phyloP scores from a whole-genome alignment of 768 basidiomycete species.

The Dacryopinax primogenitus region DNA sequence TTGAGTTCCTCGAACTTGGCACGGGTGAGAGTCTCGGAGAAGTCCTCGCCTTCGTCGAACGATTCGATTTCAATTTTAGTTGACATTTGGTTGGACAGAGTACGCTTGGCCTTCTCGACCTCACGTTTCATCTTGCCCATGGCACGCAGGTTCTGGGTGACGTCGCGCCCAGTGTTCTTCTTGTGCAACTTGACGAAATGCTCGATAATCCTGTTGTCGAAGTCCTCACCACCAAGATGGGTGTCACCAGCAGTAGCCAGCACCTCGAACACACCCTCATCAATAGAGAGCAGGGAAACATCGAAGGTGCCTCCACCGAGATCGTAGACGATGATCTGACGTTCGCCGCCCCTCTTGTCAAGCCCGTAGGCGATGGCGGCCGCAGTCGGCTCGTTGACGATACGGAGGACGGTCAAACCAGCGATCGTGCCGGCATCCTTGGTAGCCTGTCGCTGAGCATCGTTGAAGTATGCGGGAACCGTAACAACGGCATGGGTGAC shows the following conservation, averaged over 20 bases:
- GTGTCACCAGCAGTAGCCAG: constrained; percentile 88
- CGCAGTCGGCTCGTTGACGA: constrained; percentile 96
- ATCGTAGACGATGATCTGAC: constrained; percentile 95
- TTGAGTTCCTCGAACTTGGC: constrained; percentile 99
- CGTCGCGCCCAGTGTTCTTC: constrained; percentile 81
- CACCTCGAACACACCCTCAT: constrained; percentile 85
- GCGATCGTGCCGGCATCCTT: constrained; percentile 95
- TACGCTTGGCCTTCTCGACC: constrained; percentile 92
- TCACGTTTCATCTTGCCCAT: constrained; percentile 87
- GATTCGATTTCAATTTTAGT: constrained; percentile 89
- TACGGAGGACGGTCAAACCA: constrained; percentile 87
- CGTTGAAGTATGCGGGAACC: constrained; percentile 98
- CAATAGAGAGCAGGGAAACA: constrained; percentile 89
- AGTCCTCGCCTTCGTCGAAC: constrained; percentile 93
- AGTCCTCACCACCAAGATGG: constrained; percentile 91
- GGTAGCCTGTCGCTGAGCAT: constrained; percentile 97
- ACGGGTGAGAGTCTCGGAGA: constrained; percentile 90
- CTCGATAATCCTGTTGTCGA: constrained; percentile 86
- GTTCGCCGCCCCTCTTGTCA: constrained; percentile 88
- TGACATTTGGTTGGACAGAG: constrained; percentile 77
- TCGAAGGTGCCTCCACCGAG: constrained; percentile 98
- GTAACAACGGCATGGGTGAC: constrained; percentile 97
- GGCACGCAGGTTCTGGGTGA: constrained; percentile 62
- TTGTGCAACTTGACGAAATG: constrained; percentile 82
- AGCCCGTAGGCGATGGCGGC: constrained; percentile 97